Conservation (phyloP, 73 alveolate species). For the Paramecium sexaurelia region DNA sequence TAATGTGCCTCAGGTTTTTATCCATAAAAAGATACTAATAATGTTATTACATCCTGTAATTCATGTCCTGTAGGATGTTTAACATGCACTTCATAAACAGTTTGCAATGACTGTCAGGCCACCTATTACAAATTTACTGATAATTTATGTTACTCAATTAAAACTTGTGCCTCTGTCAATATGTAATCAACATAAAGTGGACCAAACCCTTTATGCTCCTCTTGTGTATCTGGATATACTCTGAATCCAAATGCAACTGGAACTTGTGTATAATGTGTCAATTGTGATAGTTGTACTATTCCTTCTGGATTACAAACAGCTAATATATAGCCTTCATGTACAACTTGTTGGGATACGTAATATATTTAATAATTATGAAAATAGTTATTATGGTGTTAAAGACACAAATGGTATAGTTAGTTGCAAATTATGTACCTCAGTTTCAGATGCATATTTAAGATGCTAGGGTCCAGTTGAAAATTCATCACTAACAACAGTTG, state of each 20-base stretch:
- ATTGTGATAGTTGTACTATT: neutral
- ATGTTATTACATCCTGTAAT: neutral
- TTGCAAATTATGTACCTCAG: neutral
- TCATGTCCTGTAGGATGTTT: slow-evolving; percentile 18
- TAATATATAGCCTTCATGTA: neutral
- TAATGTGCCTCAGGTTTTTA: neutral
- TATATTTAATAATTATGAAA: neutral
- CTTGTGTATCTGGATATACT: neutral
- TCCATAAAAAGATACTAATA: neutral
- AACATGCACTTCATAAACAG: neutral
- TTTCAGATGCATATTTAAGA: neutral
- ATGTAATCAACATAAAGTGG: neutral
- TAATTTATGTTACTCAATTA: neutral
- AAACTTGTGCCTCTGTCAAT: neutral
- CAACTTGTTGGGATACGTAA: slow-evolving; percentile 29
- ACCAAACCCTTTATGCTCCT: neutral
- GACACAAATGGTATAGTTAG: neutral
- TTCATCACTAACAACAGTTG: neutral
- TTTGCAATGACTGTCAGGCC: neutral
- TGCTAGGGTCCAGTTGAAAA: slow-evolving; percentile 9
- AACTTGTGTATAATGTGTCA: neutral
- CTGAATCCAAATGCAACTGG: neutral
- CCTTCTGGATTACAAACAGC: neutral
- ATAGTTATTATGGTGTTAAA: neutral
- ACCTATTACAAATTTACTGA: neutral